phyloP scores from a whole-genome alignment of 108 stramenopile genomes.

The Nitzschia sp. region DNA sequence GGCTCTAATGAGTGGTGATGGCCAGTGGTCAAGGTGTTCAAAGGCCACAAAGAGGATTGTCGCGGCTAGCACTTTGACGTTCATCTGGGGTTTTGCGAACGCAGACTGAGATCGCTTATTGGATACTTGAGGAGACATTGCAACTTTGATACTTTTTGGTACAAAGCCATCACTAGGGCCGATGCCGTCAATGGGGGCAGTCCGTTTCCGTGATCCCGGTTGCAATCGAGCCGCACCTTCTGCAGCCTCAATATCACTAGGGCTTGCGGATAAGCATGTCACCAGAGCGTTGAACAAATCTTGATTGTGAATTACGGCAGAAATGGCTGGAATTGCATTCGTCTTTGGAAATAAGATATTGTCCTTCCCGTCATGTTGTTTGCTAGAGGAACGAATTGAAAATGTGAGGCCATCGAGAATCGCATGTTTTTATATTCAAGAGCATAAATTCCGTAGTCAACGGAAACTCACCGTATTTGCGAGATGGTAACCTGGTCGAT shows the following conservation, averaged over 20 bases:
- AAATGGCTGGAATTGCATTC: constrained; percentile 47
- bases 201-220: constrained; percentile 26
- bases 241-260: constrained; percentile 16
- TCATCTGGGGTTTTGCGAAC: constrained; percentile 22
- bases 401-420: constrained; percentile 20
- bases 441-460: constrained; percentile 17
- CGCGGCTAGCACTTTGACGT: constrained; percentile 47
- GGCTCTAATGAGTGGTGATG: constrained; percentile 53
- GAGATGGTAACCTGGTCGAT: constrained; percentile 40
- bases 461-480: constrained; percentile 31
- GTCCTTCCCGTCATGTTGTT: constrained; percentile 13
- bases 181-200: constrained; percentile 12
- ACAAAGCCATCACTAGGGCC: not conserved
- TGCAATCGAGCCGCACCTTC: not conserved
- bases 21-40: constrained; percentile 73
- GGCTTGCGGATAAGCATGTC: constrained; percentile 33
- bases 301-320: constrained; percentile 44
- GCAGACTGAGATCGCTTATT: constrained; percentile 14
- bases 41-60: constrained; percentile 56
- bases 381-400: not conserved
- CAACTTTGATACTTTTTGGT: constrained; percentile 19
- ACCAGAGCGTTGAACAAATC: constrained; percentile 38
- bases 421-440: constrained; percentile 21
- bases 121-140: constrained; percentile 26
- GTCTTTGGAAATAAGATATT: constrained; percentile 28